Base-by-base conservation (phyloP, 2,329 filamentous ascomycete species). In the Aspergillus thermomutatus region DNA sequence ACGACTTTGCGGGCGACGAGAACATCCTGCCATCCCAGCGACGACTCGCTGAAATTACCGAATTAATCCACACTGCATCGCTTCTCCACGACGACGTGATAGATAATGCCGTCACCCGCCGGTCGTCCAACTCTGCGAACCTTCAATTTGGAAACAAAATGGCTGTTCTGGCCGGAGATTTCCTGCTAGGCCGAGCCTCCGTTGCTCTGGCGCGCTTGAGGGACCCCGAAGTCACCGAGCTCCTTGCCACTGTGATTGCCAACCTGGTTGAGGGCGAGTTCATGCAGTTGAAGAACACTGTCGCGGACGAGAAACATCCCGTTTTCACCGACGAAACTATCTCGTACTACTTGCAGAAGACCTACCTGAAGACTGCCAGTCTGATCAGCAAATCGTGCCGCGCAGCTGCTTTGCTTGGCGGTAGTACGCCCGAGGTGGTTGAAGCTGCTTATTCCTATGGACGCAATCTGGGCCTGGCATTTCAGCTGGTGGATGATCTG, bases 231-330 rank as follows among this genome's bases (percentile, higher is more conserved):
- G 94, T 99, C 2, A 91, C 92, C 8, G 94, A 99, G 78, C 83
- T 99, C 7, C 80, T 99, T 28, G 92, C 94, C 3, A 97, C 93
- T 0, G 94, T 97, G 45, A 97, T 99, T 65, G 93, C 94, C 47
- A 99, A 99, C 73, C 81, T 99, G 26, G 92, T 99, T 21, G 94
- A 99, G 78, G 94, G 94, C 70, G 94, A 99, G 76, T 97, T 99
- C 79, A 99, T 99, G 94, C 94, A 99, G 80, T 81, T 99, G 66
- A 95, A 96, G 79, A 99, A 99, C 76, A 97, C 94, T 1, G 90
- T 90, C 48, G 82, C 85, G 63, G 93, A 97, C 72, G 93, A 97
- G 80, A 82, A 84, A 62, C 87, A 90, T 64, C 93, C 93, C 1
- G 79, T 83, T 9, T 97, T 90, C 84, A 94, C 89, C 1, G 91